Conservation (phyloP, 768 basidiomycete species). For the Vararia minispora region DNA sequence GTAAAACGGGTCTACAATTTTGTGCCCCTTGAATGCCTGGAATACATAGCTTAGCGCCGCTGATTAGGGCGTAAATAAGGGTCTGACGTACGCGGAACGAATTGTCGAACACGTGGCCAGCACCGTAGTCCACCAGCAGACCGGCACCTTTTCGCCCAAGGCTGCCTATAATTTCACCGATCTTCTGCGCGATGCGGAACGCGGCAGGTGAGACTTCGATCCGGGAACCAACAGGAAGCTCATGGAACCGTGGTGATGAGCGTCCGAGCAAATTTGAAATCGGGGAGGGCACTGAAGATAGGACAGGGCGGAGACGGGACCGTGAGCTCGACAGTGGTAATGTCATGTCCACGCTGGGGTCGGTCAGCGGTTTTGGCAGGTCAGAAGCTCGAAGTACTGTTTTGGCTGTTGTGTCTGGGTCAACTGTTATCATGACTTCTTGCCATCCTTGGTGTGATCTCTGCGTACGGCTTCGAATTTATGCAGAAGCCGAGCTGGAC, state of each 20-base stretch:
- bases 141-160: constrained; percentile 31
- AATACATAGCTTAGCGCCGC: neutral
- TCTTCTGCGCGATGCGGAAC: constrained; percentile 53
- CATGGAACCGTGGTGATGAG: constrained; percentile 60
- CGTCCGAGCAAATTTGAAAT: constrained; percentile 44
- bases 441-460: constrained; percentile 75
- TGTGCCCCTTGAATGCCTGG: constrained; percentile 85
- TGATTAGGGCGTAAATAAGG: neutral
- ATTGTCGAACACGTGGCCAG: constrained; percentile 49
- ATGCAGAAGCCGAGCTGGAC: neutral
- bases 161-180: constrained; percentile 50
- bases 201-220: constrained; percentile 74
- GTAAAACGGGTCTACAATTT: constrained; percentile 75
- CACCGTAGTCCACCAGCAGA: constrained; percentile 87
- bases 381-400: constrained; percentile 16
- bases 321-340: constrained; percentile 7
- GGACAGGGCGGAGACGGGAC: constrained; percentile 46
- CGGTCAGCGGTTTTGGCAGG: constrained; percentile 11
- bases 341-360: constrained; percentile 6
- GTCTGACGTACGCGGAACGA: constrained; percentile 66
- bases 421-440: constrained; percentile 62
- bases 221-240: constrained; percentile 55
- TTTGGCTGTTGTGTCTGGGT: constrained; percentile 28
- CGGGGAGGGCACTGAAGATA: constrained; percentile 48
- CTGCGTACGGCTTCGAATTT: constrained; percentile 24